Evolutionary conservation across 139 green algal genomes (phyloP).

Genomic region (Coelastrella sp.): DNA sequence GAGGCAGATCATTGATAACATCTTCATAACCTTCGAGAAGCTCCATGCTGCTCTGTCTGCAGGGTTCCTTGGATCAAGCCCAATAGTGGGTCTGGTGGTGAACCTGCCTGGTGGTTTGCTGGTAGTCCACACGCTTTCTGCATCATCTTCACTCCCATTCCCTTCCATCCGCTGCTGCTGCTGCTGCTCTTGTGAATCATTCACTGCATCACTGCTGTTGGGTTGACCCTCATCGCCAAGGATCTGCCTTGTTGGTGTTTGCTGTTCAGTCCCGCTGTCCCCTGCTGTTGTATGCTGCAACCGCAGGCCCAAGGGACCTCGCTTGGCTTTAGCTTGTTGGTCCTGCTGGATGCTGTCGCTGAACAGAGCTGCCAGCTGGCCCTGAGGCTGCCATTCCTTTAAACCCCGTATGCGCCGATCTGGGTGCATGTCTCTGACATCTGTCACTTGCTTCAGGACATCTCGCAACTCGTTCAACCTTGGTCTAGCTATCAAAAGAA

Average conservation of each 20-base stretch:
- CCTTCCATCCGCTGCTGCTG: constrained; percentile 16
- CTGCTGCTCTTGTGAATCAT: not conserved
- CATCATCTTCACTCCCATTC: not conserved
- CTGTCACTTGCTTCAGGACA: not conserved
- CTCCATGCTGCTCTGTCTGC: constrained; percentile 45
- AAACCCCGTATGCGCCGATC: constrained; percentile 63
- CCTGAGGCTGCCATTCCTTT: constrained; percentile 60
- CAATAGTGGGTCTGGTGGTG: constrained; percentile 51
- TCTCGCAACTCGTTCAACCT: not conserved
- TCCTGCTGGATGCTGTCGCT: constrained; percentile 26
- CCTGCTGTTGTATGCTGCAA: constrained; percentile 4
- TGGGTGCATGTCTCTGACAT: constrained; percentile 76
- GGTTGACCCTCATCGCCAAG: not conserved
- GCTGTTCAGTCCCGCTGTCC: too few species aligned
- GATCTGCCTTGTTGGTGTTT: not conserved
- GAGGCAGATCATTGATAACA: too few species aligned
- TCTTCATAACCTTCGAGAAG: too few species aligned
- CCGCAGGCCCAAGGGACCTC: not conserved
- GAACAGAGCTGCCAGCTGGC: constrained; percentile 29
- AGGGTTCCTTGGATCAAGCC: constrained; percentile 15
- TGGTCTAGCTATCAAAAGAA: constrained; percentile 59
- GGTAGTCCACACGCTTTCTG: constrained; percentile 34
- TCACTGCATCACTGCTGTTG: constrained; percentile 2
- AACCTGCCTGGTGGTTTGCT: constrained; percentile 60
- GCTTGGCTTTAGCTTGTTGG: not conserved